These are phyloP conservation scores for Venturia oleaginea DNA, from an alignment of 2,329 filamentous ascomycete genomes.

Conservation along the genomic window DNA sequence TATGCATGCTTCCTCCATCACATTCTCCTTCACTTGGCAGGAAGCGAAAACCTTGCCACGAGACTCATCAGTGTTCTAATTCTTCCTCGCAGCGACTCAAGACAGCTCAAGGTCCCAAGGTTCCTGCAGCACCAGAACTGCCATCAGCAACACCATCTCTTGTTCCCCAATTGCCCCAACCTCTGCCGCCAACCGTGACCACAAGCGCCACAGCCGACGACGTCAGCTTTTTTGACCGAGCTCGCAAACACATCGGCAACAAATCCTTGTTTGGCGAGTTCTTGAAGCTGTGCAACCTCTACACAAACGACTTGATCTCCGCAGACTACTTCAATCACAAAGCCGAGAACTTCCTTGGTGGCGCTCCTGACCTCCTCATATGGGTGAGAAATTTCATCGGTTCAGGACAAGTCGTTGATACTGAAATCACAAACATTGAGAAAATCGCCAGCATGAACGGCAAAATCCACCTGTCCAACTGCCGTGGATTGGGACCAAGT, in stretches of 20 bases:
- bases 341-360: slow-evolving; percentile 75
- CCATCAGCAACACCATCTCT: slow-evolving; percentile 72
- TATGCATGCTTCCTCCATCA: slow-evolving; percentile 18
- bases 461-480: slow-evolving; percentile 88
- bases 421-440: slow-evolving; percentile 69
- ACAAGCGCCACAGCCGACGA: slow-evolving; percentile 69
- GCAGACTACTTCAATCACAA: slow-evolving; percentile 74
- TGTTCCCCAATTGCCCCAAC: slow-evolving; percentile 69
- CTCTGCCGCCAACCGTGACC: slow-evolving; percentile 52
- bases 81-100: slow-evolving; percentile 55
- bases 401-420: slow-evolving; percentile 52
- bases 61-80: slow-evolving; percentile 16
- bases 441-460: slow-evolving; percentile 65
- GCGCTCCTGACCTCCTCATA: slow-evolving; percentile 77
- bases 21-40: not conserved
- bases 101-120: slow-evolving; percentile 46
- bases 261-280: slow-evolving; percentile 92
- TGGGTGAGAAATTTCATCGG: slow-evolving; percentile 82
- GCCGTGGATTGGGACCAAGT: slow-evolving; percentile 88
- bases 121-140: slow-evolving; percentile 44
- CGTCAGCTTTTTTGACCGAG: slow-evolving; percentile 87
- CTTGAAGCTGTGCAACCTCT: slow-evolving; percentile 92
- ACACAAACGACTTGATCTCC: slow-evolving; percentile 86
- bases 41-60: not conserved
- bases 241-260: slow-evolving; percentile 93